Evolutionary conservation across 805 yeast genomes (phyloP), one percentile per base, ranked within the genome.

Genomic region (Saturnispora diversa): DNA sequence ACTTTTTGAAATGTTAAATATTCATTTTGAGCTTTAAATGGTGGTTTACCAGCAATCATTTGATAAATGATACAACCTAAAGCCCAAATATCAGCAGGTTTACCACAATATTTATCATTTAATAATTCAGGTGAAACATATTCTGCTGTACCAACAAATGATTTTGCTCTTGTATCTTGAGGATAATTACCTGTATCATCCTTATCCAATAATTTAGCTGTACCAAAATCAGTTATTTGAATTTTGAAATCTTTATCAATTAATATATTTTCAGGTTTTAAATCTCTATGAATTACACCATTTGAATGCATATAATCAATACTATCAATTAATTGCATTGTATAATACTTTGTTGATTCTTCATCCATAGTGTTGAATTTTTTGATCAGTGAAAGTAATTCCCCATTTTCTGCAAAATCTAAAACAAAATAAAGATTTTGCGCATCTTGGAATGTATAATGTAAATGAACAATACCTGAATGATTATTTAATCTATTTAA

Each of bases 131-230:
- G 94, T 0, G 88, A 79, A 6, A 83, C 88, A 51, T 82, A 82
- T 50, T 82, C 90, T 1, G 90, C 90, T 1, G 90, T 83, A 4
- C 94, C 94, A 22, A 84, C 94, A 62, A 84, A 84, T 0, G 92
- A 83, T 48, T 74, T 79, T 0, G 92, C 87, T 50, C 77, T 69
- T 2, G 77, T 75, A 51, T 81, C 81, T 12, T 69, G 53, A 8
- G 88, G 87, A 52, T 76, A 82, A 8, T 60, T 64, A 28, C 72
- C 77, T n/a, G 68, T 60, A 2, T 59, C 66, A 19, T 65, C 66
- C 25, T 63, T 63, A n/a, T 80, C 84, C 22, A 84, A 58, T 34
- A 84, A 60, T 50, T 80, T 77, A 0, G 94, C 94, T 0, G 94
- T 84, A 20, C 94, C 94, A 57, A 84, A 84, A 62, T 84, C 94